A percentile compares a stretch with the other conserved stretches of the same genome.
These are phyloP conservation scores for Termitomyces sp. DNA, from an alignment of 768 basidiomycete genomes.

Conservation along the genomic window DNA sequence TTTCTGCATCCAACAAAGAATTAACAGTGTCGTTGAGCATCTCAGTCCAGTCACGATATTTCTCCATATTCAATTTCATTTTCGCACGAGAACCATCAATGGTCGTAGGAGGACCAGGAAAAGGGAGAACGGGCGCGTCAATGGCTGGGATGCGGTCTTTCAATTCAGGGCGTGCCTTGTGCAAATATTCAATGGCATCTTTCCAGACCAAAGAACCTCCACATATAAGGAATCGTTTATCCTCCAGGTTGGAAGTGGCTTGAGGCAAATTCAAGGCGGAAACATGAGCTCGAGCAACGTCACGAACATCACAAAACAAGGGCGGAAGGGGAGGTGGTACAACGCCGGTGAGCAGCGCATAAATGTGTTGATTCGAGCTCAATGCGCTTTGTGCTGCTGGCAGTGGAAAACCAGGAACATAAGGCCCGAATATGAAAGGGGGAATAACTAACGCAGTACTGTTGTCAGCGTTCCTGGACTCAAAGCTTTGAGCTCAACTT, in stretches of 20 bases:
- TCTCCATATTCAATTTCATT: constrained; percentile 10
- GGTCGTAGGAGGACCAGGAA: constrained; percentile 10
- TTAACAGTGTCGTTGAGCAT: constrained; percentile 12
- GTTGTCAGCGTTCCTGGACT: neutral
- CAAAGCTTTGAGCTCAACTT: constrained; percentile 7
- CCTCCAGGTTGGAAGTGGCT: constrained; percentile 16
- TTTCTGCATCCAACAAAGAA: constrained; percentile 14
- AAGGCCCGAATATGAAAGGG: constrained; percentile 30
- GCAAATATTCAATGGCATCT: constrained; percentile 20
- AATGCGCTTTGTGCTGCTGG: constrained; percentile 15
- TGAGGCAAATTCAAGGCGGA: constrained; percentile 22
- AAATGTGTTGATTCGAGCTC: constrained; percentile 23
- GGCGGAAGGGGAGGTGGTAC: constrained; percentile 19
- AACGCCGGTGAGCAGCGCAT: constrained; percentile 20
- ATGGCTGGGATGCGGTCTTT: constrained; percentile 15
- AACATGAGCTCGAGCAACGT: constrained; percentile 28
- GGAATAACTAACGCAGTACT: constrained; percentile 23
- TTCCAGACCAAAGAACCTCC: constrained; percentile 18
- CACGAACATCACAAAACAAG: constrained; percentile 26
- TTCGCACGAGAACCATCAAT: constrained; percentile 12
- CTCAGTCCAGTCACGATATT: constrained; percentile 15
- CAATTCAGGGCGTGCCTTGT: constrained; percentile 22
- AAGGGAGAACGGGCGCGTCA: constrained; percentile 1
- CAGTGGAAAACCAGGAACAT: constrained; percentile 18
- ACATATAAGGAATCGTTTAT: constrained; percentile 27